Percentiles rank a stretch among this genome's conserved stretches.
Conservation (phyloP, 2,329 filamentous ascomycete genomes). For the Acrocalymma vagum region DNA sequence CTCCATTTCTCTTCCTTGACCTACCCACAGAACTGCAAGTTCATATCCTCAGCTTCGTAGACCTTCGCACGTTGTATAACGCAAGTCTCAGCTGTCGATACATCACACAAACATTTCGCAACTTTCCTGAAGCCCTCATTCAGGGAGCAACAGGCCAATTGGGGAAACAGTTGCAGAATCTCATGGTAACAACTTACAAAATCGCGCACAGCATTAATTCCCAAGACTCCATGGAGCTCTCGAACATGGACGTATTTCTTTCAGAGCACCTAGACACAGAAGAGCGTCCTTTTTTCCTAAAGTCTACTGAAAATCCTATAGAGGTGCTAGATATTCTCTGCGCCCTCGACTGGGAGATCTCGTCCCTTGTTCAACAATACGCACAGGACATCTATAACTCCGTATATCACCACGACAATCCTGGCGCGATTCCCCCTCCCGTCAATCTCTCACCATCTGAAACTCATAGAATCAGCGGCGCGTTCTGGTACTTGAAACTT, state of each 20-base stretch:
- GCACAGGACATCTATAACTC: constrained; percentile 16
- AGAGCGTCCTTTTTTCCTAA: background rate
- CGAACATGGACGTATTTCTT: too few relatives aligned
- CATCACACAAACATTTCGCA: background rate
- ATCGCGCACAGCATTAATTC: constrained; percentile 1
- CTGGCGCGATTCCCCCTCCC: constrained; percentile 13
- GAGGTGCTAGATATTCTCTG: constrained; percentile 1
- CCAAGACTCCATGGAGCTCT: too few relatives aligned
- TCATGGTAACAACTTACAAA: constrained; percentile 11
- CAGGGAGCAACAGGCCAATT: constrained; percentile 1
- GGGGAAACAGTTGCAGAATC: constrained; percentile 12
- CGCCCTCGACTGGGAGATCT: constrained; percentile 5
- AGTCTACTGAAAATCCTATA: background rate
- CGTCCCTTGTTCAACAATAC: constrained; percentile 14
- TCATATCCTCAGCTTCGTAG: constrained; percentile 5
- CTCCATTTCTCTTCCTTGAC: constrained; percentile 8
- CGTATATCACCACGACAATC: constrained; percentile 18
- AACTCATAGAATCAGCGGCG: constrained; percentile 10
- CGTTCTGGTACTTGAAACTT: constrained; percentile 12
- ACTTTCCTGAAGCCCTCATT: constrained; percentile 7
- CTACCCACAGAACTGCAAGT: constrained; percentile 15
- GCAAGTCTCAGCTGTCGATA: background rate
- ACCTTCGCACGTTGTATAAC: constrained; percentile 8
- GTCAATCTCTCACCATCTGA: constrained; percentile 15
- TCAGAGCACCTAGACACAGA: too few relatives aligned